A percentile compares a stretch with the other conserved stretches of the same genome.
phyloP scores from a whole-genome alignment of 305 asterid genomes.

The Fraxinus albicans region DNA sequence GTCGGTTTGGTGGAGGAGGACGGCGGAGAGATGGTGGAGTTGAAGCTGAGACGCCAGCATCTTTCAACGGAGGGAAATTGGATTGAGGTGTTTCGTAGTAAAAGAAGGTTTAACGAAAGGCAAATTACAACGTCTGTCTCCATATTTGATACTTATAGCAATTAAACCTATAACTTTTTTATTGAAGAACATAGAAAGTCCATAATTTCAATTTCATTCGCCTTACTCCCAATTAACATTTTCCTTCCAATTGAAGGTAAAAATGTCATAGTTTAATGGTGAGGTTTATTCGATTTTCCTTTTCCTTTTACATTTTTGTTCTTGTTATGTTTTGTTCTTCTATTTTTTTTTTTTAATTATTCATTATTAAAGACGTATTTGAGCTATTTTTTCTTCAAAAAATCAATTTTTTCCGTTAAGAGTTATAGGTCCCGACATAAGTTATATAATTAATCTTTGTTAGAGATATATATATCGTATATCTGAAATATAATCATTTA shows the following conservation, averaged over 20 bases:
- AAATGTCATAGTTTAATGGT: not conserved
- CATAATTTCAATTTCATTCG: not conserved
- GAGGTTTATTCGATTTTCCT: not conserved
- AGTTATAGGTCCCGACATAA: not conserved
- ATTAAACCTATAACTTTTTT: not conserved
- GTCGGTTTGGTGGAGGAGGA: conserved; percentile 36
- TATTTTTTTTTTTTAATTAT: too few relatives aligned
- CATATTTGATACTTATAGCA: not conserved
- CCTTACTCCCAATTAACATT: not conserved
- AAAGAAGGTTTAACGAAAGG: not conserved
- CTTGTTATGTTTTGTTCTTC: not conserved
- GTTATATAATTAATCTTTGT: too few relatives aligned
- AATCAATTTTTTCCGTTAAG: not conserved
- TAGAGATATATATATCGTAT: too few relatives aligned
- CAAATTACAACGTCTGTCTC: not conserved
- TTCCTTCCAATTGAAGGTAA: not conserved
- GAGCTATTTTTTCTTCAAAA: not conserved
- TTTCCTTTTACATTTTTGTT: not conserved
- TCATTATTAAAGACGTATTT: too few relatives aligned
- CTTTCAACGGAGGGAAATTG: conserved; percentile 25
- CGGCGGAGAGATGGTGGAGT: conserved; percentile 40
- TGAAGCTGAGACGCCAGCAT: conserved; percentile 56
- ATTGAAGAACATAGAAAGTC: not conserved
- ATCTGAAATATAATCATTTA: too few relatives aligned
- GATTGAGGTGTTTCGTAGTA: conserved; percentile 15